Percentiles rank a stretch among this genome's conserved stretches.
phyloP scores from a whole-genome alignment of 2,329 filamentous ascomycete genomes.

The Dothideomycetes sp. region DNA sequence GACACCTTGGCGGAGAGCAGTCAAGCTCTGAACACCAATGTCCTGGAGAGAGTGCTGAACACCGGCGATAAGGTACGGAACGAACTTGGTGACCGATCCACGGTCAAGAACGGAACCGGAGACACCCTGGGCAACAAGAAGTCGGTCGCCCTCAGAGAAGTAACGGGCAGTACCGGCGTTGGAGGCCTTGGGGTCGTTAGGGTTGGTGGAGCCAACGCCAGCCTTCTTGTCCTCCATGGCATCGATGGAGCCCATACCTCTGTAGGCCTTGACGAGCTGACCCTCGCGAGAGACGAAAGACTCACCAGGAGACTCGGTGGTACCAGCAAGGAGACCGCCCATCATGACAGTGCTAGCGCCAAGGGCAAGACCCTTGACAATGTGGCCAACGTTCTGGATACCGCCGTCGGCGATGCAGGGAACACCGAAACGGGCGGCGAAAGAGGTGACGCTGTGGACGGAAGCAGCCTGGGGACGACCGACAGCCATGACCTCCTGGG shows the following conservation, averaged over 20 bases:
- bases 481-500: conserved; percentile 98
- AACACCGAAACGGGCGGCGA: conserved; percentile 87
- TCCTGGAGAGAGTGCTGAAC: conserved; percentile 97
- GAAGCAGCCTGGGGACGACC: conserved; percentile 91
- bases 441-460: conserved; percentile 80
- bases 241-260: conserved; percentile 97
- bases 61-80: conserved; percentile 90
- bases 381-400: conserved; percentile 97
- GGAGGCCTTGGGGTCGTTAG: conserved; percentile 58
- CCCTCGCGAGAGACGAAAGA: conserved; percentile 95
- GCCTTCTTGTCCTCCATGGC: conserved; percentile 99
- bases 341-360: conserved; percentile 98
- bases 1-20: conserved; percentile 67
- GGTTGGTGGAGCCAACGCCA: conserved; percentile 46
- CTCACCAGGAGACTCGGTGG: conserved; percentile 91
- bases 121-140: conserved; percentile 94
- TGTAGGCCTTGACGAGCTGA: conserved; percentile 97
- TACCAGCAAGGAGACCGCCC: conserved; percentile 94
- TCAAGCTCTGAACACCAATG: conserved; percentile 74
- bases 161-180: conserved; percentile 96
- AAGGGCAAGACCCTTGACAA: conserved; percentile 93
- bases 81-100: conserved; percentile 84
- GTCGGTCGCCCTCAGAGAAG: conserved; percentile 92
- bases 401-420: conserved; percentile 97
- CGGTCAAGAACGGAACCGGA: conserved; percentile 75